Conservation (phyloP, 768 basidiomycete species). For the Termitomyces sp. region DNA sequence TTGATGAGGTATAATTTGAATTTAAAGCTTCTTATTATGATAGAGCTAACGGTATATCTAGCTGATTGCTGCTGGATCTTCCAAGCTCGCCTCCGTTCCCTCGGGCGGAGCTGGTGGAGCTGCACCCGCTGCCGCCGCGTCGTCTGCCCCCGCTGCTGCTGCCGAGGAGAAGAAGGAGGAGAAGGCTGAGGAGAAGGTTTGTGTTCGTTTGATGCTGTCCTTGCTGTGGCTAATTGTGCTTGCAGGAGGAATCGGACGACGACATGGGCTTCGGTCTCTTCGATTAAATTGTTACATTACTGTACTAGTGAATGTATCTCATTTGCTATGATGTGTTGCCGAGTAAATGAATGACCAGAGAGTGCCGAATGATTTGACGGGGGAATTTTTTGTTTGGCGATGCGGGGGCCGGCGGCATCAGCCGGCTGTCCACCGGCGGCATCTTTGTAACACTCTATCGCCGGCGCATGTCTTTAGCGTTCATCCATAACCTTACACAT, state of each 20-base stretch:
- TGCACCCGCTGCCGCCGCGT: slow-evolving; percentile 45
- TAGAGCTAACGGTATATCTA: slow-evolving; percentile 19
- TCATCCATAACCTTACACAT: slow-evolving; percentile 22
- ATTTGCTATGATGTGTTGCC: background rate
- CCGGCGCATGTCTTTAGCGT: slow-evolving; percentile 16
- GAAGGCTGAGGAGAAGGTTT: slow-evolving; percentile 85
- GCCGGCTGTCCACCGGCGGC: slow-evolving; percentile 26
- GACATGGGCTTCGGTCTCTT: slow-evolving; percentile 99
- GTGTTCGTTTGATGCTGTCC: slow-evolving; percentile 17
- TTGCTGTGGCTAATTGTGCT: background rate
- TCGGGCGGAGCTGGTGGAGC: slow-evolving; percentile 82
- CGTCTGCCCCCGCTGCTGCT: slow-evolving; percentile 50
- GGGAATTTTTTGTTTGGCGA: background rate
- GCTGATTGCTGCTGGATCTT: slow-evolving; percentile 89
- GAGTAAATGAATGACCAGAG: background rate
- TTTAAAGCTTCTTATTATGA: slow-evolving; percentile 8
- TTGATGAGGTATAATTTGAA: slow-evolving; percentile 56
- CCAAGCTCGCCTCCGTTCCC: slow-evolving; percentile 95
- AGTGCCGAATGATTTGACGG: background rate
- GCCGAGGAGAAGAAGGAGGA: slow-evolving; percentile 76
- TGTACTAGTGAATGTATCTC: slow-evolving; percentile 3
- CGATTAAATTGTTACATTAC: slow-evolving; percentile 50
- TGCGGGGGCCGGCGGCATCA: slow-evolving; percentile 16
- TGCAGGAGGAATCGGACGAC: slow-evolving; percentile 89
- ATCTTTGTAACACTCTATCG: slow-evolving; percentile 18